These are phyloP conservation scores for Metarhizium guizhouense DNA, from an alignment of 2,329 filamentous ascomycete species.

Conservation along the genomic window DNA sequence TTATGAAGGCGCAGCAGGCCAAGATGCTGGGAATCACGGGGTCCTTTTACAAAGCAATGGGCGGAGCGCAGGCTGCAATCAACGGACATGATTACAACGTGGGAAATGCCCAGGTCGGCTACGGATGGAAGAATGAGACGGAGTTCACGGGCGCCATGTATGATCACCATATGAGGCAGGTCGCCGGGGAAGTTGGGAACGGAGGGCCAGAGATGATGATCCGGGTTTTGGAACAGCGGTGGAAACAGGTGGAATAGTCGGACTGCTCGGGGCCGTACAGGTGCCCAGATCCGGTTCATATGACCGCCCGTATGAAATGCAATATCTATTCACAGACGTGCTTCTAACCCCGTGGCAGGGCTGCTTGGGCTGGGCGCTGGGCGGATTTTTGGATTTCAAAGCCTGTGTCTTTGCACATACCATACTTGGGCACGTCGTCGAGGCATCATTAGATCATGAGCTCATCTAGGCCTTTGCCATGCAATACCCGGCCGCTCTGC, in stretches of 20 bases:
- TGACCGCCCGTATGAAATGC: no score
- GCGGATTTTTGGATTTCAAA: no score
- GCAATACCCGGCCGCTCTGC: no score
- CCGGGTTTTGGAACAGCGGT: slow-evolving; percentile 22
- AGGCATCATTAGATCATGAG: background rate
- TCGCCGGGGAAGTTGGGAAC: slow-evolving; percentile 8
- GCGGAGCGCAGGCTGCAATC: slow-evolving; percentile 8
- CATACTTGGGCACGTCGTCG: no score
- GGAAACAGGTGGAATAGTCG: slow-evolving; percentile 24
- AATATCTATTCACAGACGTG: no score
- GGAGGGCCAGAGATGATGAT: slow-evolving; percentile 11
- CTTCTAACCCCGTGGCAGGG: no score
- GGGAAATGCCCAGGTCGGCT: slow-evolving; percentile 20
- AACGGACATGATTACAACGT: slow-evolving; percentile 17
- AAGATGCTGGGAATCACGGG: slow-evolving; percentile 17
- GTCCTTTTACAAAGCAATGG: slow-evolving; percentile 15
- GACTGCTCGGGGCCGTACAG: background rate
- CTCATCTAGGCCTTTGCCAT: no score
- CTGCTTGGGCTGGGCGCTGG: no score
- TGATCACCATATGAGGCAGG: slow-evolving; percentile 18
- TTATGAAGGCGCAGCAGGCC: slow-evolving; percentile 16
- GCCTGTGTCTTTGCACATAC: no score
- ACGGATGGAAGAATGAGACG: slow-evolving; percentile 22
- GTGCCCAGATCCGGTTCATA: no score
- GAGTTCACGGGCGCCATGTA: slow-evolving; percentile 20